Conservation (phyloP, 805 yeast species). For the Kuraishia ogatae region DNA sequence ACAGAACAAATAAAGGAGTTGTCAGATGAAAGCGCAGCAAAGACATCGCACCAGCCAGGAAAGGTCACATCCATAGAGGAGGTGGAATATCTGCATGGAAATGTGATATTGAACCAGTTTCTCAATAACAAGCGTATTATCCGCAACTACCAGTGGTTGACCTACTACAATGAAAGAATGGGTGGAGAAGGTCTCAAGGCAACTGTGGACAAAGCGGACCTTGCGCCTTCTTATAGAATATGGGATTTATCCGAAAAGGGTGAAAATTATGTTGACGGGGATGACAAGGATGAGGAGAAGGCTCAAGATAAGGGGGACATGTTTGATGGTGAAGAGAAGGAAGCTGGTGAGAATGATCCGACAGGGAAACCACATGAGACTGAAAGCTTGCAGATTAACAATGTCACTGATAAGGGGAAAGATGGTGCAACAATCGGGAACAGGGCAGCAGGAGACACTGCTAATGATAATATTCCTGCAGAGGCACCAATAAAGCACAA, state of each 20-base stretch:
- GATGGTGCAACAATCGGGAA: too few relatives aligned
- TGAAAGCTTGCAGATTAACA: neutral
- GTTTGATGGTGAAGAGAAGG: neutral
- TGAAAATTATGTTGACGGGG: neutral
- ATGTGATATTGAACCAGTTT: conserved; percentile 35
- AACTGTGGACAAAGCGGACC: neutral
- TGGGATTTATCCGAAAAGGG: neutral
- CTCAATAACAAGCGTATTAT: conserved; percentile 30
- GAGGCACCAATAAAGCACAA: conserved; percentile 1
- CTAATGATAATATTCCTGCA: neutral
- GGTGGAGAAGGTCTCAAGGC: conserved; percentile 22
- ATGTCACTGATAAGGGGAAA: neutral
- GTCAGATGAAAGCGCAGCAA: conserved; percentile 5
- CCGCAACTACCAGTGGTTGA: conserved; percentile 38
- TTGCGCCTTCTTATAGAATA: neutral
- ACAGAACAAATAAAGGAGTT: conserved; percentile 23
- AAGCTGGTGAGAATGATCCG: neutral
- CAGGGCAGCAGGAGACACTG: neutral
- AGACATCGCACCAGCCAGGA: neutral
- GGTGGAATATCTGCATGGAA: conserved; percentile 40
- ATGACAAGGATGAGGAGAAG: conserved; percentile 3
- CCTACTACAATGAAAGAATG: conserved; percentile 34
- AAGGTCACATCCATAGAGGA: conserved; percentile 25
- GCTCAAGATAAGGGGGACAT: neutral
- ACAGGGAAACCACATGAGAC: neutral